Base-by-base conservation (phyloP, 352 stramenopile species). In the Phytophthora nicotianae region DNA sequence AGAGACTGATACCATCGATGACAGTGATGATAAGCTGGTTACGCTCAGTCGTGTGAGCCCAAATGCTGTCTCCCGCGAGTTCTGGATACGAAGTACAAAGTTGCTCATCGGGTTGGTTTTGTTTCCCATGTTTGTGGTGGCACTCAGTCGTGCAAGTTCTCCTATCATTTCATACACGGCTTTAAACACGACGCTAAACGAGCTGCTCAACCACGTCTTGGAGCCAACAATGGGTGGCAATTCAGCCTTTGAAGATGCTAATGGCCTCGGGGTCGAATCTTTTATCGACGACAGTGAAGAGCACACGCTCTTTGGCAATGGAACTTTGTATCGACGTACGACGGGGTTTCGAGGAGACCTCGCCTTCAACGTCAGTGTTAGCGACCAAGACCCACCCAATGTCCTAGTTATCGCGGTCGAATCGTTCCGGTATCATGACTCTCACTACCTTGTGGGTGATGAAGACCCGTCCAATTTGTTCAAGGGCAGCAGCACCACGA, bases 391-490 rank as follows among this genome's bases (percentile, higher is more conserved):
- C 24, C 70, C 56, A 0, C 80, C 80, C 0, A 89, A 87, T 38
- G 80, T 87, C 8, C 27, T 89, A 0, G 57, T 87, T 16, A 55
- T 89, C 17, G 69, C 58, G 7, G 58, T 89, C 17, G 80, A 89
- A 45, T 89, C 80, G 8, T 86, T 87, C 46, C 70, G 80, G 4
- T 78, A 75, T 42, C 70, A 73, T 35, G 80, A 89, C 52, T 89
- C 77, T 19, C 68, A 71, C 37, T 86, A 84, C 23, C 61, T 89
- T 7, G 72, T 83, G 0, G 77, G 66, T 0, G 73, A 86, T 11
- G 62, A 75, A 14, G 65, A 59, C 19, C 51, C 51, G 3, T 50
- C 38, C 13, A 43, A 59, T 20, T 16, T 59, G 3, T 59, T 59
- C 35, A 63, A 65, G n/a, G 54, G 59, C n/a, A 62, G 16, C 27